Evolutionary conservation across 202 grass and related monocot species (phyloP).

Genomic region (Elaeis oleifera): DNA sequence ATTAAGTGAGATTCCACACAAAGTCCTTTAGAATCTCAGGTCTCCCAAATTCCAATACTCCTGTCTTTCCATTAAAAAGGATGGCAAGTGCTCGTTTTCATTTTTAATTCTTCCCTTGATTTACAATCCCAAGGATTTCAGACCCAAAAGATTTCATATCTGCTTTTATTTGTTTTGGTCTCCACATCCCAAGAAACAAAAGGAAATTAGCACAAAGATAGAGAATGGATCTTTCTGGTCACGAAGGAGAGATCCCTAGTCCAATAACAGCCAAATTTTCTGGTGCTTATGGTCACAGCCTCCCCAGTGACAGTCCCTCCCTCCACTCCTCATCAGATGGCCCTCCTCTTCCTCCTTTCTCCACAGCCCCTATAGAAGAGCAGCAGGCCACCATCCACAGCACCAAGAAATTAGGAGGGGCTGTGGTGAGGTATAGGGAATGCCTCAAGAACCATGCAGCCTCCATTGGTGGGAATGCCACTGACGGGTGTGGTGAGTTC

Average conservation of each 20-base stretch:
- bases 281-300: conserved; percentile 15
- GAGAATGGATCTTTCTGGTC: conserved; percentile 74
- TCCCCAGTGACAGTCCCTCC: conserved; percentile 10
- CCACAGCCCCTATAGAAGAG: conserved; percentile 6
- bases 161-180: no score
- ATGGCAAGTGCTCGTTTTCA: conserved; percentile 23
- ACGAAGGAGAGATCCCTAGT: conserved; percentile 77
- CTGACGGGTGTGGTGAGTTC: conserved; percentile 98
- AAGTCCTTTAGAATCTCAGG: conserved; percentile 22
- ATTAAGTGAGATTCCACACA: conserved; percentile 6
- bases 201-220: conserved; percentile 23
- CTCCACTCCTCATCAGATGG: conserved; percentile 29
- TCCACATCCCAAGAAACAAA: conserved; percentile 2
- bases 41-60: conserved; percentile 22
- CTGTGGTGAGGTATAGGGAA: conserved; percentile 51
- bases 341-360: background rate
- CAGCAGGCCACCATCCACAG: background rate
- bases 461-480: conserved; percentile 87
- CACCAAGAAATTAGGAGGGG: background rate
- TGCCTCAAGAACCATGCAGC: conserved; percentile 80
- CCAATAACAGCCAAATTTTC: conserved; percentile 56
- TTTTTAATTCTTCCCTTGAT: background rate
- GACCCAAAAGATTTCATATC: no score
- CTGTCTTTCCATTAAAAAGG: conserved; percentile 18
- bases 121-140: conserved; percentile 9